Conservation (phyloP, 192 early-diverging fungal species). For the Phycomyces blakesleeanus region DNA sequence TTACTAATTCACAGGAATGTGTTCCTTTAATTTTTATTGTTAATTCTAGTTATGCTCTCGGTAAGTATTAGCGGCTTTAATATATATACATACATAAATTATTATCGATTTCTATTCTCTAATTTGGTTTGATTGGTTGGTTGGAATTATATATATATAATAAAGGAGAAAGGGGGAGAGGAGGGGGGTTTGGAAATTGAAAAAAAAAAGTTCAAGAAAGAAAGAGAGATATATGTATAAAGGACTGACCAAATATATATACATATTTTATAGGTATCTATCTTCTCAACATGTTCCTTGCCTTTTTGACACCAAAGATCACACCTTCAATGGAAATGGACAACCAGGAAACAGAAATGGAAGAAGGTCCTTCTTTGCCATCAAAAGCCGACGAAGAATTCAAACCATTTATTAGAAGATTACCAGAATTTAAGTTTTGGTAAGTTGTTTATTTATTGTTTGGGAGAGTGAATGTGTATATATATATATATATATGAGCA, state of each 20-base stretch:
- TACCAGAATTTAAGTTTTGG: slow-evolving; percentile 99
- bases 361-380: slow-evolving; percentile 70
- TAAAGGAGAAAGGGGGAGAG: no score
- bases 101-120: no score
- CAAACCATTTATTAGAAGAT: slow-evolving; percentile 89
- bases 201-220: no score
- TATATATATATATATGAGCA: no score
- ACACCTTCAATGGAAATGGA: slow-evolving; percentile 84
- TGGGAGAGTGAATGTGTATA: no score
- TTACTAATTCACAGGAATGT: neutral
- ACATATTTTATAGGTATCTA: slow-evolving; percentile 89
- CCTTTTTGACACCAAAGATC: slow-evolving; percentile 95
- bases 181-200: no score
- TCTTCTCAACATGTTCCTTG: slow-evolving; percentile 90
- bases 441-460: no score
- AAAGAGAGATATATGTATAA: no score
- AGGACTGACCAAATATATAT: no score
- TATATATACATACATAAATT: neutral
- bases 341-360: slow-evolving; percentile 56
- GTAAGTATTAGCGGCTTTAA: slow-evolving; percentile 14
- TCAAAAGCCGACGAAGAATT: slow-evolving; percentile 92
- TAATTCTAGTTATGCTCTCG: slow-evolving; percentile 32
- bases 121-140: no score
- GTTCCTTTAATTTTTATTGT: neutral
- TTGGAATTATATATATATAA: no score